phyloP scores from a whole-genome alignment of 768 basidiomycete species.

The Russula dissimulans region DNA sequence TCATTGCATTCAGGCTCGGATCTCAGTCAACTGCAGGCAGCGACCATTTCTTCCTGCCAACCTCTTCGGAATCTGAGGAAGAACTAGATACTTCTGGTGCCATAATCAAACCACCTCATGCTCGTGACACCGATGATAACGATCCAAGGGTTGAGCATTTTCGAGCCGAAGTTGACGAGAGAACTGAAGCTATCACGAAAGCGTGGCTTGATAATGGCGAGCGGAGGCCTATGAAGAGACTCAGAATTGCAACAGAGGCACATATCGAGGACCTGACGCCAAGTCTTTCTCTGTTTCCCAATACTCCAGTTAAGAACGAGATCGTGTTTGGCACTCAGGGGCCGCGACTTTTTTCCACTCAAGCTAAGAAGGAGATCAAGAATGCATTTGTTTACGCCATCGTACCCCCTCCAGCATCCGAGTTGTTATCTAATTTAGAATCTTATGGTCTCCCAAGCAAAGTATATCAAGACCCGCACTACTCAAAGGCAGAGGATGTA shows the following conservation, averaged over 20 bases:
- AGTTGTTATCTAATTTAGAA: conserved; percentile 38
- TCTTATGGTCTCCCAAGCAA: conserved; percentile 43
- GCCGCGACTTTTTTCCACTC: conserved; percentile 10
- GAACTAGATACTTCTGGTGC: conserved; percentile 5
- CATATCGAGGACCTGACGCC: not conserved
- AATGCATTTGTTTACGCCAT: conserved; percentile 37
- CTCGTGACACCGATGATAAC: not conserved
- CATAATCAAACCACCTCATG: not conserved
- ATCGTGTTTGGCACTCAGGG: conserved; percentile 4
- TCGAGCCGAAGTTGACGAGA: not conserved
- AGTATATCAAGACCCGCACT: conserved; percentile 73
- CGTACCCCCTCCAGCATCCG: conserved; percentile 42
- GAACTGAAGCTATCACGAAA: not conserved
- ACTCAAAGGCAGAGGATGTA: conserved; percentile 61
- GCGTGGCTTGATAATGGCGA: conserved; percentile 5
- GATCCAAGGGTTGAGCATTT: not conserved
- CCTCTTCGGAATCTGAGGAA: conserved; percentile 1
- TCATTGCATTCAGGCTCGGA: not conserved
- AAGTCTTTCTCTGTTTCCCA: not conserved
- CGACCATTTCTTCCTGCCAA: conserved; percentile 5
- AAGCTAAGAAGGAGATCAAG: conserved; percentile 24
- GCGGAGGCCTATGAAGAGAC: conserved; percentile 13
- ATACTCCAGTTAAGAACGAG: not conserved
- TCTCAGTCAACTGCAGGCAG: not conserved
- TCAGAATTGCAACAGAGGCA: conserved; percentile 3